Base-by-base conservation (phyloP, 129 eudicot species). In the Deinandra increscens region DNA sequence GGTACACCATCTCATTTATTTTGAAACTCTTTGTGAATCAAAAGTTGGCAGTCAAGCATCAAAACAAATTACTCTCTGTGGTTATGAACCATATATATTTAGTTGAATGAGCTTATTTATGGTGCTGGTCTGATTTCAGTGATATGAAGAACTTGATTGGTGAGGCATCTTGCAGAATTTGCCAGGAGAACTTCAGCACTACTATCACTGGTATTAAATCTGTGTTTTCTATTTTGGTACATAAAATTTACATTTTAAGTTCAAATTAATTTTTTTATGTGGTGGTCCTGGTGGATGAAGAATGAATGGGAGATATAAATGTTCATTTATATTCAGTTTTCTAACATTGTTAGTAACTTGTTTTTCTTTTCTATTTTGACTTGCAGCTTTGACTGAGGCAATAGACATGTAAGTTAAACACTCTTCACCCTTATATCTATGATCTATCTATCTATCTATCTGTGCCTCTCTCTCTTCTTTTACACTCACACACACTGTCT, bases 61-160 rank as follows among this genome's bases (percentile, higher is more conserved):
- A 41, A 41, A 23, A 41, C 31, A 45, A 11, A 42, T 3, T 15
- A 15, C 34, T 41, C 2, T 66, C 20, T 13, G 17, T 48, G 45
- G 44, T 46, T 36, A n/a, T 18, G 61, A 4, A 3, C 9, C 26
- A 56, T 9, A n/a, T 4, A 26, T 26, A 2, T 2, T 10, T 60
- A 20, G 14, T 5, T 10, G 0, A 56, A 66, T 65, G 66, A 48
- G 11, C 54, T 74, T 14, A 60, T 41, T n/a, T 60, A 29, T 54
- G 7, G 37, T 61, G 26, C 42, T 50, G 46, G 17, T 68, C 38
- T 72, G 34, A 70, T 75, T 77, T 60, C 87, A 88, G 97, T 79
- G 96, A 92, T 71, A 86, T 92, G 96, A 92, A 92, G 88, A 86
- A 88, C 86, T 80, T 84, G 71, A 84, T 92, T 73, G 98, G 98